phyloP scores from a whole-genome alignment of 106 monocot genomes.

The Dendrobium officinale region DNA sequence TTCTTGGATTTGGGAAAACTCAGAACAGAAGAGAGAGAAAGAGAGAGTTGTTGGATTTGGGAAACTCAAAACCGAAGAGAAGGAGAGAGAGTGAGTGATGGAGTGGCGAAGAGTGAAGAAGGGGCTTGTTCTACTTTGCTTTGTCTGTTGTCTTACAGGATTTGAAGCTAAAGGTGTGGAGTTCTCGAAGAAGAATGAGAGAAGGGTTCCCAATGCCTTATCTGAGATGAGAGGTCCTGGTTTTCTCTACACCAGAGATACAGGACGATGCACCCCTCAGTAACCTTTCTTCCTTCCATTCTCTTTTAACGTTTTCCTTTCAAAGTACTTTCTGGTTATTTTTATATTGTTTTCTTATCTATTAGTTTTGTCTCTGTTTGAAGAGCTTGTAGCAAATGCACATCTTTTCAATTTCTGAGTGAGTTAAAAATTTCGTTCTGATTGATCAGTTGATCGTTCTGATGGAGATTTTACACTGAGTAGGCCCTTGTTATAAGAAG shows the following conservation, averaged over 20 bases:
- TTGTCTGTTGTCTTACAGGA: conserved; percentile 8
- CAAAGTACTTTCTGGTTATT: background rate
- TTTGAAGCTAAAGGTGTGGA: background rate
- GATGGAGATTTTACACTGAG: no score
- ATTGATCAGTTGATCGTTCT: no score
- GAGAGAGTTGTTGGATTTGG: conserved; percentile 15
- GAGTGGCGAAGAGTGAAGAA: background rate
- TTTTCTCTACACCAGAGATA: conserved; percentile 52
- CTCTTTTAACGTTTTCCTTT: background rate
- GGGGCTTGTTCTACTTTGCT: background rate
- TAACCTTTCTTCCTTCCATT: conserved; percentile 12
- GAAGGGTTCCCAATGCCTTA: background rate
- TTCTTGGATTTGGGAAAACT: background rate
- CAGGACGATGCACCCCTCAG: conserved; percentile 78
- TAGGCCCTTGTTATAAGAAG: no score
- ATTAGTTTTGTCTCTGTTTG: background rate
- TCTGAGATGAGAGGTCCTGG: conserved; percentile 34
- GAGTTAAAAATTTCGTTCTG: no score
- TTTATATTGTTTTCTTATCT: background rate
- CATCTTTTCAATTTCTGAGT: no score
- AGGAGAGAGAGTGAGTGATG: conserved; percentile 21
- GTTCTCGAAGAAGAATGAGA: background rate
- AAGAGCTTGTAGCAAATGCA: background rate
- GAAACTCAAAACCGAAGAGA: background rate
- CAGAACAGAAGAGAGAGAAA: conserved; percentile 5